Percentiles rank a stretch among this genome's conserved stretches.
Evolutionary conservation across 75 land plant species (phyloP).

Genomic region (Cupressus sempervirens): DNA sequence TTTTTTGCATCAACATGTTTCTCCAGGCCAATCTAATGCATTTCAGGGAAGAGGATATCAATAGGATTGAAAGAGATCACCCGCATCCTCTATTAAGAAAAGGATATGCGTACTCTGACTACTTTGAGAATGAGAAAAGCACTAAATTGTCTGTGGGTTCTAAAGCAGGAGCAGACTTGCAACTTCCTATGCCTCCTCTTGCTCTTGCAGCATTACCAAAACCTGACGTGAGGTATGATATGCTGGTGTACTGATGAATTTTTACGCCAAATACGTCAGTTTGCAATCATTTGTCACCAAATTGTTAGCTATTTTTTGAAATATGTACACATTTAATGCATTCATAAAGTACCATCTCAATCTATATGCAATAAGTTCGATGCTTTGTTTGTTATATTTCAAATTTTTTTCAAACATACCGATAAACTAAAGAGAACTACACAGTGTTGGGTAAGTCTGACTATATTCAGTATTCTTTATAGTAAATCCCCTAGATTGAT

Average conservation of each 20-base stretch:
- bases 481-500: background rate
- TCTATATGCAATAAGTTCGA: background rate
- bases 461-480: background rate
- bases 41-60: slow-evolving; percentile 5
- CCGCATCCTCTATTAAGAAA: background rate
- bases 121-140: slow-evolving; percentile 3
- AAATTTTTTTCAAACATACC: background rate
- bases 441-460: background rate
- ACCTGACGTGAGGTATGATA: slow-evolving; percentile 42
- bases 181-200: slow-evolving; percentile 92
- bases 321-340: background rate
- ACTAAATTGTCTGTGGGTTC: slow-evolving; percentile 12
- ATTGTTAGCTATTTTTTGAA: background rate
- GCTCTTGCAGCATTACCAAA: slow-evolving; percentile 58
- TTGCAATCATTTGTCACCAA: background rate
- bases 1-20: background rate
- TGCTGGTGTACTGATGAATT: background rate
- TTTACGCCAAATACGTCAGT: background rate
- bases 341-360: background rate
- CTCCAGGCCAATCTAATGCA: slow-evolving; percentile 13
- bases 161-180: slow-evolving; percentile 39
- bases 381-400: background rate
- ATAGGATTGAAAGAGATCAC: background rate
- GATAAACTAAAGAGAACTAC: background rate
- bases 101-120: background rate